Percentiles rank a stretch among this genome's conserved stretches.
phyloP scores from a whole-genome alignment of 1,139 yeast genomes.

The Pichia sp. region DNA sequence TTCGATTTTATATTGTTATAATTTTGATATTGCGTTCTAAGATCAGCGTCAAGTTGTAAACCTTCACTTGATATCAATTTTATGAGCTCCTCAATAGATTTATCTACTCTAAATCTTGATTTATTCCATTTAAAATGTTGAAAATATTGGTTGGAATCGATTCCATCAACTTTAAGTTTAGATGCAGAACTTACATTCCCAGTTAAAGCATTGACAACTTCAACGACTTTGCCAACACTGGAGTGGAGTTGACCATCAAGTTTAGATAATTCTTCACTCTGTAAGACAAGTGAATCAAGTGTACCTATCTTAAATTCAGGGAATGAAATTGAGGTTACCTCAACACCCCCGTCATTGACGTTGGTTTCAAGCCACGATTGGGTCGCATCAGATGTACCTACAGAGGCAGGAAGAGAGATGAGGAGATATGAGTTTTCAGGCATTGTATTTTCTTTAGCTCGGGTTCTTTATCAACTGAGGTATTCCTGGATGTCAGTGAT shows the following conservation, averaged over 20 bases:
- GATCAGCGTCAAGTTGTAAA: slow-evolving; percentile 73
- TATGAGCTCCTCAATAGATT: slow-evolving; percentile 70
- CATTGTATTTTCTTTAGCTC: not conserved
- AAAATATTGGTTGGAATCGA: slow-evolving; percentile 52
- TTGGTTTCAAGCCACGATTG: slow-evolving; percentile 36
- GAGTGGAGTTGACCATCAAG: slow-evolving; percentile 67
- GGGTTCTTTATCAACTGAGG: too few species aligned
- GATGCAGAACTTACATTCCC: not conserved
- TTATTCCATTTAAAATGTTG: slow-evolving; percentile 82
- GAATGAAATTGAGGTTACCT: slow-evolving; percentile 42
- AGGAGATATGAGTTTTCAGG: slow-evolving; percentile 33
- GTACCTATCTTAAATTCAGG: slow-evolving; percentile 96
- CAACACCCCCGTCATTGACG: slow-evolving; percentile 38
- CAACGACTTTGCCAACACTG: slow-evolving; percentile 68
- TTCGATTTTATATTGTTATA: slow-evolving; percentile 81
- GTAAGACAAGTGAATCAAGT: slow-evolving; percentile 81
- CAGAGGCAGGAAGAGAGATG: slow-evolving; percentile 47
- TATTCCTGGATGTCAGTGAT: too few species aligned
- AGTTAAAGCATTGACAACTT: slow-evolving; percentile 38
- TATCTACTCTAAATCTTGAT: slow-evolving; percentile 78
- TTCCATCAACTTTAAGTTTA: slow-evolving; percentile 31
- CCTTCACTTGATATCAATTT: slow-evolving; percentile 69
- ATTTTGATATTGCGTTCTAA: slow-evolving; percentile 57
- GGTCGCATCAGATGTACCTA: slow-evolving; percentile 29
- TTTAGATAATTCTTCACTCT: slow-evolving; percentile 82